Conservation (phyloP, 2,329 filamentous ascomycete genomes). For the Westerdykella aurantiaca region DNA sequence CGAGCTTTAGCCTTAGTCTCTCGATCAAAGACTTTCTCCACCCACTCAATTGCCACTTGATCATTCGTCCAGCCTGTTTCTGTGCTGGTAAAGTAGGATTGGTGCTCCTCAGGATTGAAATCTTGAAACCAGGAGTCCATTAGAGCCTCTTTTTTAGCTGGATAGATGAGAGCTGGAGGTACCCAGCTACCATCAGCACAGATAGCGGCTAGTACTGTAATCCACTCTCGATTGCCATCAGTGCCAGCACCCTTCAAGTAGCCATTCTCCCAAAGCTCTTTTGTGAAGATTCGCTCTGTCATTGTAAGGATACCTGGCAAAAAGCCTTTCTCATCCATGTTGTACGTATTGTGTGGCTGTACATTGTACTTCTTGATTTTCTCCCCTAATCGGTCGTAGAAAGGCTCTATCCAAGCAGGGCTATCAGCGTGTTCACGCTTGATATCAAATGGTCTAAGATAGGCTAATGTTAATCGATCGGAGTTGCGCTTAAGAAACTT, state of each 20-base stretch:
- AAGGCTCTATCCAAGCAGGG: no score
- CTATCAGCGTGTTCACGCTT: no score
- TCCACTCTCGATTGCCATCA: slow-evolving; percentile 6
- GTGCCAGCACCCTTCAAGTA: background rate
- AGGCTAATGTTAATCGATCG: no score
- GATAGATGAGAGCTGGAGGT: slow-evolving; percentile 1
- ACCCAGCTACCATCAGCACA: slow-evolving; percentile 5
- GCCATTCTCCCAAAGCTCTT: background rate
- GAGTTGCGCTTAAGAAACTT: no score
- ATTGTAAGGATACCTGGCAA: slow-evolving; percentile 1
- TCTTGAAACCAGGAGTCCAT: background rate
- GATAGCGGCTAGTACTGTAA: slow-evolving; percentile 5
- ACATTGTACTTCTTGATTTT: slow-evolving; percentile 4
- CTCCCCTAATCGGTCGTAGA: no score
- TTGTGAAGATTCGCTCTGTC: background rate
- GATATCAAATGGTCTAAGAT: no score
- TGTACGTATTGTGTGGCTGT: slow-evolving; percentile 2
- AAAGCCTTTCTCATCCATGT: slow-evolving; percentile 5
- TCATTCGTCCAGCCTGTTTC: slow-evolving; percentile 8
- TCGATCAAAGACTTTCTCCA: slow-evolving; percentile 3
- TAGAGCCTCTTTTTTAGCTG: no score
- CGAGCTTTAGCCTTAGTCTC: slow-evolving; percentile 4
- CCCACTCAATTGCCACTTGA: slow-evolving; percentile 6
- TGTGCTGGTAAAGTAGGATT: background rate
- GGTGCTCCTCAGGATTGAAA: background rate